phyloP scores from a whole-genome alignment of 2,329 filamentous ascomycete genomes.

The Talaromyces albobiverticillius region DNA sequence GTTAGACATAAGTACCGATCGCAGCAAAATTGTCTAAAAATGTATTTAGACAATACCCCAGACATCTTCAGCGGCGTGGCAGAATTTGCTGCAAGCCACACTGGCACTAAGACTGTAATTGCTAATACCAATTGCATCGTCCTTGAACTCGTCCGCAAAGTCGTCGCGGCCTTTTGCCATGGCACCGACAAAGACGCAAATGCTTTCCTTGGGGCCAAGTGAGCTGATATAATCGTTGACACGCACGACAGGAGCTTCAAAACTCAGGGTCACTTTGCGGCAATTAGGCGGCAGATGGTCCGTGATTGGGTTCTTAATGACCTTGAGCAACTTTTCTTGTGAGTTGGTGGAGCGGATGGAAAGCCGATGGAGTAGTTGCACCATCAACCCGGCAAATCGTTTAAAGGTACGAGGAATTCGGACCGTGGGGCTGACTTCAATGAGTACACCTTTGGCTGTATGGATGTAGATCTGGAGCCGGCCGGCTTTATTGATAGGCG shows the following conservation, averaged over 20 bases:
- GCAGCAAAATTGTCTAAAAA: not conserved
- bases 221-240: slow-evolving; percentile 84
- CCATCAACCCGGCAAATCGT: slow-evolving; percentile 97
- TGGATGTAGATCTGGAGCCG: slow-evolving; percentile 98
- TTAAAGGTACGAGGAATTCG: slow-evolving; percentile 98
- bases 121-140: slow-evolving; percentile 97
- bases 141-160: slow-evolving; percentile 91
- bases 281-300: slow-evolving; percentile 96
- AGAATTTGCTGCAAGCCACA: slow-evolving; percentile 99
- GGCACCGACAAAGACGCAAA: slow-evolving; percentile 95
- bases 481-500: slow-evolving; percentile 96
- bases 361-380: slow-evolving; percentile 90
- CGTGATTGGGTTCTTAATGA: slow-evolving; percentile 97
- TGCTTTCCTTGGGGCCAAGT: slow-evolving; percentile 79
- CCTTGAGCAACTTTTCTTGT: slow-evolving; percentile 93
- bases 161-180: slow-evolving; percentile 97
- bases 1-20: not conserved
- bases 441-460: slow-evolving; percentile 93
- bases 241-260: slow-evolving; percentile 82
- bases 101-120: slow-evolving; percentile 96
- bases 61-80: slow-evolving; percentile 92
- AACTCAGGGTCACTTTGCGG: slow-evolving; percentile 94
- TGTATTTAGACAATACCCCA: slow-evolving; percentile 80
- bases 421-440: slow-evolving; percentile 96
- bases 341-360: slow-evolving; percentile 96